phyloP scores from a whole-genome alignment of 2,329 filamentous ascomycete species.

The Neocucurbitaria cava region DNA sequence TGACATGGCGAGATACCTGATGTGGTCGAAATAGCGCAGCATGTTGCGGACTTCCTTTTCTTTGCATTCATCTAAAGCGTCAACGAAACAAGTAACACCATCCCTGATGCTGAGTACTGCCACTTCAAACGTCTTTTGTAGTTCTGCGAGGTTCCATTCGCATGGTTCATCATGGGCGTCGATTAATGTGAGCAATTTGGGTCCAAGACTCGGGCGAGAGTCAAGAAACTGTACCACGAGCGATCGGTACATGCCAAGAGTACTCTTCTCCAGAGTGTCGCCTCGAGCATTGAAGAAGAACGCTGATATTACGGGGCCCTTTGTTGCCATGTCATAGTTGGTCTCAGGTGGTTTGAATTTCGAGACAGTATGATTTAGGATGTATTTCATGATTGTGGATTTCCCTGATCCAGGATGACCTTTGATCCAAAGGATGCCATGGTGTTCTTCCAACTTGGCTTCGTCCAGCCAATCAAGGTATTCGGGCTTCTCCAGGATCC shows the following conservation, averaged over 20 bases:
- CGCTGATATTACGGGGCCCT: background rate
- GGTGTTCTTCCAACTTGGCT: slow-evolving; percentile 16
- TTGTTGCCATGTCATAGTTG: too few relatives aligned
- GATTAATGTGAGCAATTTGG: background rate
- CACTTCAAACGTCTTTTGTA: slow-evolving; percentile 13
- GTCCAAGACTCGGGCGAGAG: background rate
- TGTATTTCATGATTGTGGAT: slow-evolving; percentile 50
- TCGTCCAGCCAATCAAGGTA: background rate
- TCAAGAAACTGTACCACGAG: slow-evolving; percentile 18
- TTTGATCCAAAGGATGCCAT: slow-evolving; percentile 55
- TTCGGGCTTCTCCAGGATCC: background rate
- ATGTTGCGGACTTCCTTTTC: slow-evolving; percentile 51
- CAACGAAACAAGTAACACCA: slow-evolving; percentile 27
- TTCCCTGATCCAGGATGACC: slow-evolving; percentile 44
- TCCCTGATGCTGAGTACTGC: slow-evolving; percentile 3
- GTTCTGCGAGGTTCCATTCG: background rate
- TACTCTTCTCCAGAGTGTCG: slow-evolving; percentile 11
- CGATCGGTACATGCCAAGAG: slow-evolving; percentile 18
- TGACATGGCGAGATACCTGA: slow-evolving; percentile 35
- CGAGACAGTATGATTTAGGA: slow-evolving; percentile 2
- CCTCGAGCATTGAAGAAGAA: slow-evolving; percentile 27
- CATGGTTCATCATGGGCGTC: background rate
- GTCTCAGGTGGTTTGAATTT: background rate
- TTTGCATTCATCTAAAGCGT: slow-evolving; percentile 58
- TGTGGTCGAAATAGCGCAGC: slow-evolving; percentile 50